Percentiles rank a stretch among this genome's conserved stretches.
phyloP scores from a whole-genome alignment of 2,329 filamentous ascomycete genomes.

The Diaporthe citri region DNA sequence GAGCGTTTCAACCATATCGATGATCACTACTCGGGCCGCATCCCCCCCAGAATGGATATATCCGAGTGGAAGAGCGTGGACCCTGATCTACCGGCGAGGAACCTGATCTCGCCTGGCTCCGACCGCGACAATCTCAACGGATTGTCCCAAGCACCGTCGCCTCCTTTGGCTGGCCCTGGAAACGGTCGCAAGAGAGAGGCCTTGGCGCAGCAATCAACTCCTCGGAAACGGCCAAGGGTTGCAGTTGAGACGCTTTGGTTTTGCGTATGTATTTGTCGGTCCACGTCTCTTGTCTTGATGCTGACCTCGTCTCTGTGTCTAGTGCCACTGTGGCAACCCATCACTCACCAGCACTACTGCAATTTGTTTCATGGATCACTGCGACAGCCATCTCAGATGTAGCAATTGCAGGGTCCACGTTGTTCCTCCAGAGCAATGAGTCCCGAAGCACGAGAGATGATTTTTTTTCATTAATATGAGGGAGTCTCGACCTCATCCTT shows the following conservation, averaged over 20 bases:
- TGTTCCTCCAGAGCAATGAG: constrained; percentile 5
- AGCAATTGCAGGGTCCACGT: constrained; percentile 14
- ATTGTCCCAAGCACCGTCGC: constrained; percentile 17
- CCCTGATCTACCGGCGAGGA: constrained; percentile 40
- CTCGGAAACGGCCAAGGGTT: constrained; percentile 16
- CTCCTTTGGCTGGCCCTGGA: background rate
- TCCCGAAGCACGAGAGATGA: background rate
- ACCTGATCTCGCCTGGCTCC: background rate
- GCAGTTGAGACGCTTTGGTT: constrained; percentile 33
- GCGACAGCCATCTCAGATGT: constrained; percentile 35
- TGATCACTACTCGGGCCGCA: constrained; percentile 72
- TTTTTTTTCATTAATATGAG: background rate
- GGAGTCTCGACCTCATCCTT: background rate
- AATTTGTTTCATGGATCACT: constrained; percentile 29
- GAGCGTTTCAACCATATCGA: constrained; percentile 80
- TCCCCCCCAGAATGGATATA: constrained; percentile 58
- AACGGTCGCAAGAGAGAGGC: constrained; percentile 25
- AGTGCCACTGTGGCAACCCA: constrained; percentile 37
- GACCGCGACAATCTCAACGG: constrained; percentile 33
- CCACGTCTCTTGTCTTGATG: background rate
- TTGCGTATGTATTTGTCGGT: constrained; percentile 31
- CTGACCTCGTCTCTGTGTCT: constrained; percentile 9
- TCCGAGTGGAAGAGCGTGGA: constrained; percentile 66
- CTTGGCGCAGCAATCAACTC: background rate
- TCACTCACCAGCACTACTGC: constrained; percentile 29